Percentiles rank a stretch among this genome's conserved stretches.
phyloP scores from a whole-genome alignment of 148 eudicot species.

The Simmondsia chinensis region DNA sequence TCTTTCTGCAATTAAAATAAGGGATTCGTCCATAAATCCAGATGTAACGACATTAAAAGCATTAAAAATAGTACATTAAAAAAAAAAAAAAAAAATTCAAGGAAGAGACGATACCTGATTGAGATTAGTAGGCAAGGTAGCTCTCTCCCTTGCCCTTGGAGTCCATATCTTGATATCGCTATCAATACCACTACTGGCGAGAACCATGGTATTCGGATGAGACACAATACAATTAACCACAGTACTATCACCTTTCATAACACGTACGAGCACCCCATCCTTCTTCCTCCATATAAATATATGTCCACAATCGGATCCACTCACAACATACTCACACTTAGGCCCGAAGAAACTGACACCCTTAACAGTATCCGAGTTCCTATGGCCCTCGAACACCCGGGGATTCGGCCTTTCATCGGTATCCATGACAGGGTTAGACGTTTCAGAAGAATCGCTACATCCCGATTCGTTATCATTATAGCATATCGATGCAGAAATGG shows the following conservation, averaged over 20 bases:
- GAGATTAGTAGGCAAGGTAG: constrained; percentile 57
- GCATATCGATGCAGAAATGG: constrained; percentile 22
- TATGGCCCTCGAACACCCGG: constrained; percentile 73
- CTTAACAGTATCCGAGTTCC: constrained; percentile 62
- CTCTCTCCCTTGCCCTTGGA: constrained; percentile 62
- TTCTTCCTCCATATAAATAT: constrained; percentile 89
- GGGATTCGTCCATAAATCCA: too few species aligned
- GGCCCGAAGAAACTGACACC: constrained; percentile 93
- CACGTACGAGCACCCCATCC: constrained; percentile 72
- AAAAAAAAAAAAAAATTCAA: constrained; percentile 1
- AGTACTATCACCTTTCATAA: constrained; percentile 72
- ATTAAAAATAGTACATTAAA: neutral
- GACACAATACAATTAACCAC: constrained; percentile 82
- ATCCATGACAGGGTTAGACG: constrained; percentile 22
- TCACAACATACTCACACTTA: constrained; percentile 71
- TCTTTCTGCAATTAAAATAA: too few species aligned
- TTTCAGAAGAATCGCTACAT: constrained; percentile 11
- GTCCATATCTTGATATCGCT: constrained; percentile 78
- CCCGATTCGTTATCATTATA: constrained; percentile 27
- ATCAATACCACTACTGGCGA: constrained; percentile 91
- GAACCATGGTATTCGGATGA: constrained; percentile 69
- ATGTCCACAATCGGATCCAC: constrained; percentile 97
- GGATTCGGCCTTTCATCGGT: constrained; percentile 31
- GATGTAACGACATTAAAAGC: neutral
- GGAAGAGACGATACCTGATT: constrained; percentile 37